Percentiles rank a stretch among this genome's conserved stretches.
Conservation (phyloP, 306 rosid species). For the Ceratonia siliqua region DNA sequence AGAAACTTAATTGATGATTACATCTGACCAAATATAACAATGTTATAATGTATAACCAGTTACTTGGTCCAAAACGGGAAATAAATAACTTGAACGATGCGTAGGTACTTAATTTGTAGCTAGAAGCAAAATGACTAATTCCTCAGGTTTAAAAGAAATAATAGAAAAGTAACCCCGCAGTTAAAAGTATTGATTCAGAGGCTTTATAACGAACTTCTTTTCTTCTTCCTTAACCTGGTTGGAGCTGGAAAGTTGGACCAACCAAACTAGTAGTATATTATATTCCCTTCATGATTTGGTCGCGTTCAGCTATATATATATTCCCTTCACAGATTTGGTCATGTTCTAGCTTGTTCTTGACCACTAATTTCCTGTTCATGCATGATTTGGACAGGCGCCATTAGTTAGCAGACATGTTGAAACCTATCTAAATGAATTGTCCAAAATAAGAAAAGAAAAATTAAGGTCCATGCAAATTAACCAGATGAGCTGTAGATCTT, state of each 20-base stretch:
- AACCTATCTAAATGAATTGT: no score
- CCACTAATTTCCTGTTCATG: no score
- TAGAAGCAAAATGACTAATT: constrained; percentile 6
- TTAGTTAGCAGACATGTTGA: no score
- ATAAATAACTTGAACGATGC: not conserved
- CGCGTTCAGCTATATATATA: not conserved
- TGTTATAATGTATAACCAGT: not conserved
- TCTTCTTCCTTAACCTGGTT: not conserved
- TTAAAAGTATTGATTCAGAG: not conserved
- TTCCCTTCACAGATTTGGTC: not conserved
- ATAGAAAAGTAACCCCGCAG: not conserved
- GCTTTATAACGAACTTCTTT: not conserved
- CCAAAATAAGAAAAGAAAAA: no score
- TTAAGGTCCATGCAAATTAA: no score
- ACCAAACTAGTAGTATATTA: not conserved
- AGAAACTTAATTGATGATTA: not conserved
- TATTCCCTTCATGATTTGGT: not conserved
- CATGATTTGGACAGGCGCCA: no score
- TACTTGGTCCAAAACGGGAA: not conserved
- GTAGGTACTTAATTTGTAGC: not conserved
- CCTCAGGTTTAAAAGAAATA: not conserved
- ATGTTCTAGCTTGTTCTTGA: not conserved
- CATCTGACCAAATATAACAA: not conserved
- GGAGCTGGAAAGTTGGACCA: constrained; percentile 31
- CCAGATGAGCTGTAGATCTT: not conserved